phyloP scores from a whole-genome alignment of 768 basidiomycete genomes.

The Ramaria sp. region DNA sequence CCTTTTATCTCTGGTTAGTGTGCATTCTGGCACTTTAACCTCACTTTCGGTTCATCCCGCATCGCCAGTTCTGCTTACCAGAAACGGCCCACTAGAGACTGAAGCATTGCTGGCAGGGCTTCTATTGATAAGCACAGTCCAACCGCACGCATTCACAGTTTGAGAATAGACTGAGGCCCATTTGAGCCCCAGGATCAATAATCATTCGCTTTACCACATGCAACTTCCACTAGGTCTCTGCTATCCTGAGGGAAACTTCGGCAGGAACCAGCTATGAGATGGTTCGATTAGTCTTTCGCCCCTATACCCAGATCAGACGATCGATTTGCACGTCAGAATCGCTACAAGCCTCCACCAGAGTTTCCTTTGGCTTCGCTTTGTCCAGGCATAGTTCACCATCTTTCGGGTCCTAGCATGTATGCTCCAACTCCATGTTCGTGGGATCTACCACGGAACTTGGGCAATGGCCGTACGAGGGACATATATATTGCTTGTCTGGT shows the following conservation, averaged over 20 bases:
- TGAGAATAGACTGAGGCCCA: conserved; percentile 80
- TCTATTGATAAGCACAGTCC: conserved; percentile 39
- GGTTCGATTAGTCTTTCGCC: too few relatives aligned
- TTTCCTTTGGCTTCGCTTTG: conserved; percentile 95
- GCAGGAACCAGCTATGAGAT: too few relatives aligned
- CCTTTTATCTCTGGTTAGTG: conserved; percentile 75
- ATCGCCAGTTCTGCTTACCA: conserved; percentile 67
- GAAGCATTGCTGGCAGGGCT: conserved; percentile 47
- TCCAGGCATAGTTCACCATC: too few relatives aligned
- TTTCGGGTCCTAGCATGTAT: too few relatives aligned
- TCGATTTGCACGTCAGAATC: conserved; percentile 96
- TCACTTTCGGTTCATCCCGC: conserved; percentile 59
- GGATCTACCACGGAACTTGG: too few relatives aligned
- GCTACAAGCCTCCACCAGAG: conserved; percentile 93
- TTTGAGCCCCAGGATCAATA: conserved; percentile 85
- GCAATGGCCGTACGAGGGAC: too few relatives aligned
- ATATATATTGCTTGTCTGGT: too few relatives aligned
- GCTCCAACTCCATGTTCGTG: too few relatives aligned
- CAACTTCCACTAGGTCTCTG: conserved; percentile 48
- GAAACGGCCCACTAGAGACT: conserved; percentile 67
- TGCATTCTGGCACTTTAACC: conserved; percentile 77
- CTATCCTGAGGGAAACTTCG: too few relatives aligned
- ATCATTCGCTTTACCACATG: conserved; percentile 76
- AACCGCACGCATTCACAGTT: conserved; percentile 58
- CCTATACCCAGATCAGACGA: too few relatives aligned